These are phyloP conservation scores for Cryptococcus sp. DNA, from an alignment of 1,284 basidiomycete species.

Conservation along the genomic window DNA sequence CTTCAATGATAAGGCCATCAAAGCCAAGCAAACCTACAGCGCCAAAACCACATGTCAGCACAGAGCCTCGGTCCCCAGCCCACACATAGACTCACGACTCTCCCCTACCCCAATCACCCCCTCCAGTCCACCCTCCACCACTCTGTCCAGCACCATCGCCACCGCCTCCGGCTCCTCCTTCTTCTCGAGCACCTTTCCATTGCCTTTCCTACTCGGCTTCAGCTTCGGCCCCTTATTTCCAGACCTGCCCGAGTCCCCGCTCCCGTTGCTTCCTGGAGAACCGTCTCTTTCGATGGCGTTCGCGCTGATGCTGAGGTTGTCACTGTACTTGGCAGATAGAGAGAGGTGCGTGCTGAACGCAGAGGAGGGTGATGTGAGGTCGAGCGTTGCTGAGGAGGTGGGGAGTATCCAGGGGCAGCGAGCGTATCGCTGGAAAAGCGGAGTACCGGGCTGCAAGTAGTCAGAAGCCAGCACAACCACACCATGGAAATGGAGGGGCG, in stretches of 20 bases:
- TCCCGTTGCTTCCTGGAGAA: neutral
- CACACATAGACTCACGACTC: slow-evolving; percentile 31
- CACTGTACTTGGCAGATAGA: neutral
- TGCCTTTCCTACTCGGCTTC: neutral
- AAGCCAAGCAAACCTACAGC: slow-evolving; percentile 62
- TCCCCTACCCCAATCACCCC: slow-evolving; percentile 28
- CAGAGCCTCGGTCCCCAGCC: slow-evolving; percentile 36
- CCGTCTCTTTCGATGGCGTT: slow-evolving; percentile 12
- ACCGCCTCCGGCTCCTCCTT: slow-evolving; percentile 53
- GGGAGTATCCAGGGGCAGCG: slow-evolving; percentile 79
- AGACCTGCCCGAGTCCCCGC: slow-evolving; percentile 25
- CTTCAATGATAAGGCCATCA: slow-evolving; percentile 70
- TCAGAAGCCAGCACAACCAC: neutral
- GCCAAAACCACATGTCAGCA: neutral
- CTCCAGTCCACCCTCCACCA: slow-evolving; percentile 64
- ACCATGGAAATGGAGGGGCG: neutral
- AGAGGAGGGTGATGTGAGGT: slow-evolving; percentile 23
- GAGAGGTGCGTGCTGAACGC: slow-evolving; percentile 22
- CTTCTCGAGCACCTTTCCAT: slow-evolving; percentile 8
- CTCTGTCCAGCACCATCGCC: slow-evolving; percentile 80
- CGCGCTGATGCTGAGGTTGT: neutral
- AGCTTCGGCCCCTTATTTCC: slow-evolving; percentile 4
- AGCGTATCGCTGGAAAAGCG: slow-evolving; percentile 81
- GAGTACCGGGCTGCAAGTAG: slow-evolving; percentile 67
- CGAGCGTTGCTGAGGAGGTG: slow-evolving; percentile 18